Base-by-base conservation (phyloP, 2,329 filamentous ascomycete genomes). In the Pseudogymnoascus sp. region DNA sequence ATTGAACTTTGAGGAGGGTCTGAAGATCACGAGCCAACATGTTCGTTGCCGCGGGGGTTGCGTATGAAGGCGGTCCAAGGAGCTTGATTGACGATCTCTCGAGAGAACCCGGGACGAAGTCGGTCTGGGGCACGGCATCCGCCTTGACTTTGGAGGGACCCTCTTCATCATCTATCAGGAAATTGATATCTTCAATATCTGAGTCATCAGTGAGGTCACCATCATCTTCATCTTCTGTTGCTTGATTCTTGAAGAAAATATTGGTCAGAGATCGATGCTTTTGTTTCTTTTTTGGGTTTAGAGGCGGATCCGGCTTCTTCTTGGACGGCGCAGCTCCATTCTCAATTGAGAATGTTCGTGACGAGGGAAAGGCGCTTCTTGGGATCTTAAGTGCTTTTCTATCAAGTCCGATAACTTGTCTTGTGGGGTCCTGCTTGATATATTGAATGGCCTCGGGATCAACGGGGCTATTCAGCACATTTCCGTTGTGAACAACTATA, bases 91-190 rank as follows among this genome's bases (percentile, higher is more conserved):
- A 81, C 0, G 73, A 75, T 55, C 84, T 78, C 64, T 91, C 81
- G 5, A 96, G 77, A 0, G 77, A 79, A 1, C 88, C 89, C 0
- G 91, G 88, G 1, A 81, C 72, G 68, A 94, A 96, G 67, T 85
- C 80, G 0, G 82, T 86, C 60, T 68, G 59, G 9, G 64, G 51
- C 31, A 62, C 63, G 13, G 59, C 13, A 15, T 42, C 55, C 36
- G 51, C 64, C 31, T 61, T 60, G 36, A 10, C 59, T 21, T 44
- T 63, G 17, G 58, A n/a, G 9, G 10, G 5, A 7, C 58, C 8
- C 58, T 59, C 58, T n/a, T 59, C 17, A 3, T 39, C 35, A 59
- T 36, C 33, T 29, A 41, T 59, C 5, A 59, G 27, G 35, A 59
- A 59, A 38, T 38, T 41, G 38, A 59, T 59, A 29, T 59, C 58